Percentiles rank a stretch among this genome's conserved stretches.
Evolutionary conservation across 2,329 filamentous ascomycete species (phyloP).

Genomic region (Exserohilum rostratum): DNA sequence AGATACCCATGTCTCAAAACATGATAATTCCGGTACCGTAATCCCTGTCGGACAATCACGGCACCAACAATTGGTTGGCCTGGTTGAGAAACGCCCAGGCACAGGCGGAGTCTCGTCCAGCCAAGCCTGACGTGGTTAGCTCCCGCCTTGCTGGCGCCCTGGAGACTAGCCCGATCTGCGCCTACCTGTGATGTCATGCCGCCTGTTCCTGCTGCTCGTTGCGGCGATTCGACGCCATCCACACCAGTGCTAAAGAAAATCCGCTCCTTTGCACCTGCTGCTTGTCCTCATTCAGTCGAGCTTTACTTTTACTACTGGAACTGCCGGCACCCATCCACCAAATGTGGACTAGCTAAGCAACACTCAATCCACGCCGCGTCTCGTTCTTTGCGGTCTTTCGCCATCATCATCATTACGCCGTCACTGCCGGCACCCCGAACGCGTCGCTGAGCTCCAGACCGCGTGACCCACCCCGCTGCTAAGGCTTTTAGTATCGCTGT

Average conservation of each 20-base stretch:
- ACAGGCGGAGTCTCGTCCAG: neutral
- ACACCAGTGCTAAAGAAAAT: neutral
- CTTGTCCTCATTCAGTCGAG: neutral
- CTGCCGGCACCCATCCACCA: constrained; percentile 8
- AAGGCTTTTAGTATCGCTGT: constrained; percentile 1
- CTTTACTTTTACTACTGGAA: neutral
- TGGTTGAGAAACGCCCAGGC: constrained; percentile 5
- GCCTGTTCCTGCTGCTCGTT: constrained; percentile 7
- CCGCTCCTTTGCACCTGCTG: constrained; percentile 1
- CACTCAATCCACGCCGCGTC: neutral
- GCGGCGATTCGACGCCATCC: constrained; percentile 2
- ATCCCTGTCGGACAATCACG: constrained; percentile 2
- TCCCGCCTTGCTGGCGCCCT: neutral
- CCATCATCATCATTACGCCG: constrained; percentile 5
- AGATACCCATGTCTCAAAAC: neutral
- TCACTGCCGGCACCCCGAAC: constrained; percentile 1
- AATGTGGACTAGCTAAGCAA: constrained; percentile 2
- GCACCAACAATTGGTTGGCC: neutral
- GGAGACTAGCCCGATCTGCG: neutral
- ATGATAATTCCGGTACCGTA: neutral
- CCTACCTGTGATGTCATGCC: constrained; percentile 10
- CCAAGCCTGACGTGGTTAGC: neutral
- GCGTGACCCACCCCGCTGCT: neutral
- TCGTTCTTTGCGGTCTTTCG: neutral
- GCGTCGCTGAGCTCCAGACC: neutral